Evolutionary conservation across 495 filamentous ascomycete species (phyloP).

Genomic region (Lasiosphaeria hispida): DNA sequence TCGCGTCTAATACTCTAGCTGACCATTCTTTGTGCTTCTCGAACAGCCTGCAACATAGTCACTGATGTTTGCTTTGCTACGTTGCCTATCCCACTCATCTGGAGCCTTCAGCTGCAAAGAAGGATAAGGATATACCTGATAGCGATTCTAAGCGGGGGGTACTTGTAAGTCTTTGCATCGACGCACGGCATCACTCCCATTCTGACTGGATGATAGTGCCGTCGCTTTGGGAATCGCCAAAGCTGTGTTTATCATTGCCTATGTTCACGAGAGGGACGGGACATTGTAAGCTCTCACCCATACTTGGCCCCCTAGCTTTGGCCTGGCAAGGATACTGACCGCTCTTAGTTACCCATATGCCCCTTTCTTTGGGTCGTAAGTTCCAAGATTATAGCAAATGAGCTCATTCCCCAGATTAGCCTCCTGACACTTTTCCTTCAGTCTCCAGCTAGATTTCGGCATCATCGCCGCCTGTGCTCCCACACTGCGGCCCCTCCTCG

Average conservation of each 20-base stretch:
- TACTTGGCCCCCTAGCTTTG: not conserved
- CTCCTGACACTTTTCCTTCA: constrained; percentile 21
- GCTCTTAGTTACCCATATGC: constrained; percentile 19
- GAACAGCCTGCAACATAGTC: constrained; percentile 41
- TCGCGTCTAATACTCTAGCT: not conserved
- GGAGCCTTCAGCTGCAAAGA: constrained; percentile 43
- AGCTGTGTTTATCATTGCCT: constrained; percentile 30
- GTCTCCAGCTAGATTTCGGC: constrained; percentile 44
- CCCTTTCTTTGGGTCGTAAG: constrained; percentile 34
- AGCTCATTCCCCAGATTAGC: no score
- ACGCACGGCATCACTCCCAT: not conserved
- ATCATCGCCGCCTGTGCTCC: constrained; percentile 48
- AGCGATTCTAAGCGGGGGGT: constrained; percentile 44
- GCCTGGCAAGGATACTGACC: not conserved
- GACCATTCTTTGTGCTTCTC: not conserved
- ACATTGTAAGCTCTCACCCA: constrained; percentile 20
- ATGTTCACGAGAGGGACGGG: constrained; percentile 25
- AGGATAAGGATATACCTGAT: constrained; percentile 41
- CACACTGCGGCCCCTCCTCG: constrained; percentile 43
- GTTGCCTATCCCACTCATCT: constrained; percentile 44
- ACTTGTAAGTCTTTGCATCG: constrained; percentile 31
- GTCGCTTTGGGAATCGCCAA: constrained; percentile 32
- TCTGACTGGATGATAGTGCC: constrained; percentile 8
- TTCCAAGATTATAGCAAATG: no score
- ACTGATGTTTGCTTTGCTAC: constrained; percentile 47